phyloP scores from a whole-genome alignment of 2,329 filamentous ascomycete genomes.

The Neoascochyta sp. region DNA sequence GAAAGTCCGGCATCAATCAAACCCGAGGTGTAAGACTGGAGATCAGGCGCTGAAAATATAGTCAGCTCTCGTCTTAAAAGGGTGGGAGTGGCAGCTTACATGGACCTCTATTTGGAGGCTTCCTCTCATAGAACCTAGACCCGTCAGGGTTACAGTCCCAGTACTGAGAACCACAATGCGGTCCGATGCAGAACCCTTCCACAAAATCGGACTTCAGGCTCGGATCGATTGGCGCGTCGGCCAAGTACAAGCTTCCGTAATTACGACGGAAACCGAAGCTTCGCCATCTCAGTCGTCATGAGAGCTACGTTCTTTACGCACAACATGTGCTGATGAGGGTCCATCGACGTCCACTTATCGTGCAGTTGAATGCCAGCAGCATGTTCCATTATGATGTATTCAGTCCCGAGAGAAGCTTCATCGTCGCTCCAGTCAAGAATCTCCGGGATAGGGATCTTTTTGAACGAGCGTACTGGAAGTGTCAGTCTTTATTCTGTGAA shows the following conservation, averaged over 20 bases:
- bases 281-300: slow-evolving; percentile 25
- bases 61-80: too few species aligned
- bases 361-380: slow-evolving; percentile 30
- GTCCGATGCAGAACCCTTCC: slow-evolving; percentile 25
- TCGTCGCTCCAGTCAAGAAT: slow-evolving; percentile 44
- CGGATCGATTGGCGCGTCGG: slow-evolving; percentile 9
- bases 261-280: slow-evolving; percentile 36
- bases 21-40: slow-evolving; percentile 34
- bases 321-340: slow-evolving; percentile 27
- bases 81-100: slow-evolving; percentile 34
- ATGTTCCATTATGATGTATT: slow-evolving; percentile 40
- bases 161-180: slow-evolving; percentile 23
- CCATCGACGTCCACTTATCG: slow-evolving; percentile 30
- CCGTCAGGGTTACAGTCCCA: slow-evolving; percentile 27
- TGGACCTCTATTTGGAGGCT: slow-evolving; percentile 33
- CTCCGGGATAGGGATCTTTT: slow-evolving; percentile 39
- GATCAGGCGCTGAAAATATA: slow-evolving; percentile 29
- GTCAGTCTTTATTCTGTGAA: slow-evolving; percentile 1
- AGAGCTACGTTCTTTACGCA: slow-evolving; percentile 29
- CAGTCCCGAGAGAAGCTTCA: slow-evolving; percentile 21
- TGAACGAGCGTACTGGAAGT: slow-evolving; percentile 32
- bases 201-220: slow-evolving; percentile 7
- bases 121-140: slow-evolving; percentile 31
- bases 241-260: slow-evolving; percentile 31
- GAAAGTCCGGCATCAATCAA: slow-evolving; percentile 40